Evolutionary conservation across 176 grass and related monocot genomes (phyloP).

Genomic region (Paspalum vaginatum): DNA sequence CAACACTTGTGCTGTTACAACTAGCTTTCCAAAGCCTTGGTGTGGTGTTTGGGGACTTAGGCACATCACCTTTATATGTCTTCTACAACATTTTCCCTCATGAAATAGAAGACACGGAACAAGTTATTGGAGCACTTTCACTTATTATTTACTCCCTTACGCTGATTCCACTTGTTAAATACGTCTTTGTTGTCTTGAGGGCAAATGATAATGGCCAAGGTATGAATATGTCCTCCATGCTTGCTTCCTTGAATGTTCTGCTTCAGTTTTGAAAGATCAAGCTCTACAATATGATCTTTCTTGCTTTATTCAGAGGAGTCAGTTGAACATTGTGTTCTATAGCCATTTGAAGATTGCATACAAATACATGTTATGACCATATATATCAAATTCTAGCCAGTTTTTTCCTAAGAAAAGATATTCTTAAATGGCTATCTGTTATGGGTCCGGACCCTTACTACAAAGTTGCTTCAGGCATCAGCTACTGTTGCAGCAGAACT

Average conservation of each 20-base stretch:
- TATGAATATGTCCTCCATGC: slow-evolving; percentile 24
- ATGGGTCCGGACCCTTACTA: background rate
- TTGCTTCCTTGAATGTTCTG: slow-evolving; percentile 24
- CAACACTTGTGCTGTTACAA: slow-evolving; percentile 55
- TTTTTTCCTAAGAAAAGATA: slow-evolving; percentile 1
- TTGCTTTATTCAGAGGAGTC: slow-evolving; percentile 26
- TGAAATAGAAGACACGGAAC: slow-evolving; percentile 63
- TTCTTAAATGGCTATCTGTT: background rate
- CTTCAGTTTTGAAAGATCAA: background rate
- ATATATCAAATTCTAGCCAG: background rate
- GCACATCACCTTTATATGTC: slow-evolving; percentile 89
- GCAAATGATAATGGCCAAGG: slow-evolving; percentile 90
- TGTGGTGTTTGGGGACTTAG: slow-evolving; percentile 80
- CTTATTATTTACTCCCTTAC: slow-evolving; percentile 92
- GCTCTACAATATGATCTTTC: background rate
- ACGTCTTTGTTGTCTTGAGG: slow-evolving; percentile 78
- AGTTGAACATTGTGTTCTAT: background rate
- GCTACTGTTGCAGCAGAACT: background rate
- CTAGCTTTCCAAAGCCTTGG: slow-evolving; percentile 89
- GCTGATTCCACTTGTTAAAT: slow-evolving; percentile 83
- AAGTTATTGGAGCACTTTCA: slow-evolving; percentile 79
- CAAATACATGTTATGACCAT: background rate
- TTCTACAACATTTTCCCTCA: slow-evolving; percentile 78
- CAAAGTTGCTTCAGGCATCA: background rate
- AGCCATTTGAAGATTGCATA: background rate